A percentile compares a stretch with the other conserved stretches of the same genome.
phyloP scores from a whole-genome alignment of 768 basidiomycete species.

The Russula olivacea region DNA sequence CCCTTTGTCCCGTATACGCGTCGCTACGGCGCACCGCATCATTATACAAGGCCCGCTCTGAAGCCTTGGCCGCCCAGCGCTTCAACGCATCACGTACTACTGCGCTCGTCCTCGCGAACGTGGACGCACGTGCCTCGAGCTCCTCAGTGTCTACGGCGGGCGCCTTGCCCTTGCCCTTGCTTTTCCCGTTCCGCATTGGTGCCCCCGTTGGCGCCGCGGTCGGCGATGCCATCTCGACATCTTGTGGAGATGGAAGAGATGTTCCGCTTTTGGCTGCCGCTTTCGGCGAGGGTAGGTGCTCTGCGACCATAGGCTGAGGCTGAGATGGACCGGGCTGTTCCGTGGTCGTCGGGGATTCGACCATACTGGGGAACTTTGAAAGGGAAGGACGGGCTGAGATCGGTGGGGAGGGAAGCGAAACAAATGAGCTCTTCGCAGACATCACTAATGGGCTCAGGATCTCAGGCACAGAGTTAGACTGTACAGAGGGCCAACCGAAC shows the following conservation, averaged over 20 bases:
- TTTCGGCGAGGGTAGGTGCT: neutral
- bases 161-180: constrained; percentile 20
- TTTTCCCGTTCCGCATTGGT: constrained; percentile 9
- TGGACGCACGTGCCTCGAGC: constrained; percentile 9
- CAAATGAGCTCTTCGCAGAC: constrained; percentile 11
- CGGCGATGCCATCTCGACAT: constrained; percentile 21
- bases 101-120: constrained; percentile 6
- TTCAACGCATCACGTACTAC: constrained; percentile 12
- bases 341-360: constrained; percentile 1
- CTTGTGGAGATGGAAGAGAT: constrained; percentile 9
- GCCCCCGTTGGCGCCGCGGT: constrained; percentile 6
- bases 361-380: constrained; percentile 6
- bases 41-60: constrained; percentile 17
- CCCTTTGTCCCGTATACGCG: constrained; percentile 48
- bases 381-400: constrained; percentile 16
- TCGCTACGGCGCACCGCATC: constrained; percentile 59
- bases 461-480: constrained; percentile 19
- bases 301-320: neutral
- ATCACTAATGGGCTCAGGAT: constrained; percentile 30
- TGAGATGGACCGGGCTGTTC: neutral
- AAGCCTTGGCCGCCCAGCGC: constrained; percentile 15
- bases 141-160: constrained; percentile 1
- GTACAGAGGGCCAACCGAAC: constrained; percentile 28
- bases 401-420: constrained; percentile 19
- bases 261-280: neutral